Evolutionary conservation across 129 eudicot genomes (phyloP).

Genomic region (Kitagawia praeruptora): DNA sequence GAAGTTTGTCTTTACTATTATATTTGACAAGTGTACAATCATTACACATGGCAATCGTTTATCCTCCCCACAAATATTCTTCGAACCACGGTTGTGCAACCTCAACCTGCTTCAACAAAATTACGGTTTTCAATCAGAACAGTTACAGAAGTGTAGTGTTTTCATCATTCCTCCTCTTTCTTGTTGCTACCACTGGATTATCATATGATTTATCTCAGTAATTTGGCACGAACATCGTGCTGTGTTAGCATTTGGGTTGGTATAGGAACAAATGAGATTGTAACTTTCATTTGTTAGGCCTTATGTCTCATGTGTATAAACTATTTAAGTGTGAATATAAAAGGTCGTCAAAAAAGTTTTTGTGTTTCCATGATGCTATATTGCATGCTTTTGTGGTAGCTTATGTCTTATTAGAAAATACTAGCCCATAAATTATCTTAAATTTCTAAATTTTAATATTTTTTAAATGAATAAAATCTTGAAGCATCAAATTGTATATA

Average conservation of each 20-base stretch:
- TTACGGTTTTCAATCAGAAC: conserved; percentile 14
- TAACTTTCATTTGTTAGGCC: conserved; percentile 8
- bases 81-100: conserved; percentile 29
- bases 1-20: neutral
- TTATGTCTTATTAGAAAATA: too few relatives aligned
- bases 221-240: neutral
- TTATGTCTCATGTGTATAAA: conserved; percentile 1
- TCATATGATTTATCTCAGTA: conserved; percentile 9
- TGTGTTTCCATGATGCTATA: too few relatives aligned
- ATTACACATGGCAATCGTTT: conserved; percentile 22
- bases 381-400: too few relatives aligned
- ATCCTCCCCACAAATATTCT: conserved; percentile 2
- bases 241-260: conserved; percentile 19
- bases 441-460: too few relatives aligned
- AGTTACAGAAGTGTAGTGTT: conserved; percentile 32
- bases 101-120: conserved; percentile 38
- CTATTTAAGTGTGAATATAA: conserved; percentile 20
- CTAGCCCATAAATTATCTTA: too few relatives aligned
- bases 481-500: too few relatives aligned
- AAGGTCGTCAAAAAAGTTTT: neutral
- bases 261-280: conserved; percentile 23
- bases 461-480: too few relatives aligned
- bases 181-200: neutral
- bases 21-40: conserved; percentile 42
- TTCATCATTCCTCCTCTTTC: conserved; percentile 1